A percentile compares a stretch with the other conserved stretches of the same genome.
Evolutionary conservation across 257 asterid genomes (phyloP).

Genomic region (Penstemon barbatus): DNA sequence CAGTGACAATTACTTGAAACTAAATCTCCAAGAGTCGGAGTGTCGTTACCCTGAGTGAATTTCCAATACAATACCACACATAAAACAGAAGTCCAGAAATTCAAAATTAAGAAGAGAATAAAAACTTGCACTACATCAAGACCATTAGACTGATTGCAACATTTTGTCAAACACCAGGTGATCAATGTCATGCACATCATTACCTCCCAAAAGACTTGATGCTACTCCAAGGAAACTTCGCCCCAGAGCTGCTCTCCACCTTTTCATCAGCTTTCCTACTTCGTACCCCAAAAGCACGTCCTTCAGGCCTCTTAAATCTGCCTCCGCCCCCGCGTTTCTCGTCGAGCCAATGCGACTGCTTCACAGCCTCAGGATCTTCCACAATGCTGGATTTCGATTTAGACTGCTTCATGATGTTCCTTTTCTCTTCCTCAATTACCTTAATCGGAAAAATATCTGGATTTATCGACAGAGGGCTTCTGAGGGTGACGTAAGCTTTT

Average conservation of each 20-base stretch:
- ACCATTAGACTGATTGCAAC: constrained; percentile 17
- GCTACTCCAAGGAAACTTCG: constrained; percentile 89
- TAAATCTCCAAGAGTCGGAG: no score
- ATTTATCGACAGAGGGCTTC: constrained; percentile 62
- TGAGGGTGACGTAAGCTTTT: constrained; percentile 85
- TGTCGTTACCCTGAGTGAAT: no score
- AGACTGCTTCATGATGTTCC: constrained; percentile 50
- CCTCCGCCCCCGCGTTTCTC: constrained; percentile 44
- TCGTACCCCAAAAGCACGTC: constrained; percentile 34
- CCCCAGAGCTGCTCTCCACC: constrained; percentile 29
- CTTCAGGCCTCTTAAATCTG: constrained; percentile 33
- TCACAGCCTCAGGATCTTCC: constrained; percentile 70
- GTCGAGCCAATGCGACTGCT: constrained; percentile 89
- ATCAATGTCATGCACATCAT: constrained; percentile 13
- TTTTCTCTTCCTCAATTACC: constrained; percentile 66
- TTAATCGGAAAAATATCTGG: constrained; percentile 72
- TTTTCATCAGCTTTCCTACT: constrained; percentile 20
- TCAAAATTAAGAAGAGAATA: no score
- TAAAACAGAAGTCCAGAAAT: no score
- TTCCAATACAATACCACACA: no score
- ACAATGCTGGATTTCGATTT: constrained; percentile 68
- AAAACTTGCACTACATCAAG: neutral
- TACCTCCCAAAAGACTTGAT: constrained; percentile 63
- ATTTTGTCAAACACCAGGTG: constrained; percentile 24
- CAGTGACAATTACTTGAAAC: no score